These are phyloP conservation scores for Aschersonia sp. DNA, from an alignment of 2,329 filamentous ascomycete genomes.

Conservation along the genomic window DNA sequence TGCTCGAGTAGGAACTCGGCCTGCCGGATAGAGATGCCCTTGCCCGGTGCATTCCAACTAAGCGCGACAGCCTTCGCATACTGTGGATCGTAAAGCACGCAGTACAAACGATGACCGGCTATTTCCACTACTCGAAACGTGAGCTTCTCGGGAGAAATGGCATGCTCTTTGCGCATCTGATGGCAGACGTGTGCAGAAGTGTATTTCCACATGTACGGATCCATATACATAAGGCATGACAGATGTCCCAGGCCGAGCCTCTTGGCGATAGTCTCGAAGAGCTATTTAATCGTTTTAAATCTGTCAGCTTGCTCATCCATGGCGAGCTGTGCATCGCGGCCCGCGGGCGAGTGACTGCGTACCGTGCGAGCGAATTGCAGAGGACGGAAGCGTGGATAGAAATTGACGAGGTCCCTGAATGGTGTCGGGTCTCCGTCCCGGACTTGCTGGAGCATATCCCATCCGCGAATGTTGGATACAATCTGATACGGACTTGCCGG, in stretches of 20 bases:
- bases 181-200: slow-evolving; percentile 17
- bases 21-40: slow-evolving; percentile 29
- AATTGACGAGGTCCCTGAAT: slow-evolving; percentile 20
- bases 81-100: slow-evolving; percentile 23
- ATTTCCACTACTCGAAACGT: slow-evolving; percentile 26
- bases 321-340: neutral
- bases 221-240: slow-evolving; percentile 15
- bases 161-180: slow-evolving; percentile 18
- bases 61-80: slow-evolving; percentile 21
- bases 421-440: slow-evolving; percentile 24
- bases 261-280: slow-evolving; percentile 20
- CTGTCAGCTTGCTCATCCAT: neutral
- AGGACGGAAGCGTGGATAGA: slow-evolving; percentile 33
- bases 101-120: slow-evolving; percentile 25
- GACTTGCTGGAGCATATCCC: slow-evolving; percentile 22
- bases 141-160: slow-evolving; percentile 19
- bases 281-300: slow-evolving; percentile 11
- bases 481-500: slow-evolving; percentile 31
- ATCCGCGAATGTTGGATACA: slow-evolving; percentile 29
- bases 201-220: slow-evolving; percentile 16
- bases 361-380: slow-evolving; percentile 21
- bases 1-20: slow-evolving; percentile 27
- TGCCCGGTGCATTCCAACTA: slow-evolving; percentile 30
- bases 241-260: slow-evolving; percentile 13
- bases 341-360: slow-evolving; percentile 2